Evolutionary conservation across 2,329 filamentous ascomycete genomes (phyloP), one percentile per base, ranked within the genome.

Genomic region (Mollisiaceae sp.): DNA sequence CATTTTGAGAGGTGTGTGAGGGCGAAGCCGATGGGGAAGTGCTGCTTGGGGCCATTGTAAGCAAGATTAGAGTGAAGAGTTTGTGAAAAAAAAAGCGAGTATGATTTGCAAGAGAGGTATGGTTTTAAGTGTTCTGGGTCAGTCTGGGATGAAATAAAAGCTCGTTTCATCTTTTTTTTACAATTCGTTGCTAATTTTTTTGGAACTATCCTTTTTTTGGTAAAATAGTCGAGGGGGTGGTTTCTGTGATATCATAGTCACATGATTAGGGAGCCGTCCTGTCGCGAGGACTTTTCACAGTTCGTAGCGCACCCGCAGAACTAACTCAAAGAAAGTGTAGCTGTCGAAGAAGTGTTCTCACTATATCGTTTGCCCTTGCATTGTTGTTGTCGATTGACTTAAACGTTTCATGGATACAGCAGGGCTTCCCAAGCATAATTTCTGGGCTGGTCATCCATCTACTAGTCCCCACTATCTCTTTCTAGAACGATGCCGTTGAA

Each of bases 381-480:
- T 50, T n/a, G 45, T n/a, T n/a, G 45, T 50, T 2, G n/a, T n/a
- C 11, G 6, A 22, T 8, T 6, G 45, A 4, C 45, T n/a, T 4
- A n/a, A n/a, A 24, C n/a, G 22, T 20, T n/a, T 8, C 6, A 6
- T n/a, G 3, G n/a, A 22, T 11, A 50, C 58, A 50, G 52, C 52
- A 36, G 38, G 59, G 3, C n/a, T n/a, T 20, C 78, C 0, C 60
- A 85, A 0, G 76, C 77, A 1, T 76, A 80, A 38, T 75, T 76
- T 38, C 69, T 83, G 0, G 82, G 82, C 0, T 85, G 82, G 82
- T 74, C 77, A 59, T 75, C 76, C 1, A 78, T 84, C 5, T 85
- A 85, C 66, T 84, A 81, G 80, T 81, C 82, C 74, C 85, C 3
- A 72, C 78, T n/a, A 82, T 84, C n/a, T n/a, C 77, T 80, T 61